Percentiles rank a stretch among this genome's conserved stretches.
These are phyloP conservation scores for Podaxis sp. DNA, from an alignment of 768 basidiomycete genomes.

Conservation along the genomic window DNA sequence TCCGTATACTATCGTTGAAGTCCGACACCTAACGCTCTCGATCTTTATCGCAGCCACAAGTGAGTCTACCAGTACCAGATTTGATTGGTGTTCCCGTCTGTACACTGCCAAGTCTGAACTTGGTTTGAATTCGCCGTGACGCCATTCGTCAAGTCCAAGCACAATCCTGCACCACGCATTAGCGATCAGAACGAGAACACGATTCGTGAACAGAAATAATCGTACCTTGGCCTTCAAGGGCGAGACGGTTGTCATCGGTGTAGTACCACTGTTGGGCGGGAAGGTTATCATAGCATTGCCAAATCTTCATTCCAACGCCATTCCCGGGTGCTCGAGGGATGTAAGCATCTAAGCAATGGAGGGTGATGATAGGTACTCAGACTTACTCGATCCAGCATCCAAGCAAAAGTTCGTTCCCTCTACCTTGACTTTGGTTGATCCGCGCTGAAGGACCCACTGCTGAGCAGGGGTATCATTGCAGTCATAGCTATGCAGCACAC, in stretches of 20 bases:
- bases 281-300: slow-evolving; percentile 31
- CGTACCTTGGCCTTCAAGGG: slow-evolving; percentile 27
- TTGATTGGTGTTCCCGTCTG: slow-evolving; percentile 28
- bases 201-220: background rate
- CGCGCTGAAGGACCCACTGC: slow-evolving; percentile 21
- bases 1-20: too few species aligned
- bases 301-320: slow-evolving; percentile 25
- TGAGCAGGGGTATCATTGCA: slow-evolving; percentile 25
- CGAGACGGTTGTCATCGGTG: slow-evolving; percentile 29
- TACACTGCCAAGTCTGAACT: slow-evolving; percentile 34
- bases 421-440: slow-evolving; percentile 20
- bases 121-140: slow-evolving; percentile 27
- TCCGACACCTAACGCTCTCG: too few species aligned
- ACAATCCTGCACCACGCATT: slow-evolving; percentile 21
- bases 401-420: slow-evolving; percentile 25
- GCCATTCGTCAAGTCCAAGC: slow-evolving; percentile 31
- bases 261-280: slow-evolving; percentile 36
- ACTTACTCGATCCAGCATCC: slow-evolving; percentile 21
- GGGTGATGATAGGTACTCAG: too few species aligned
- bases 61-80: slow-evolving; percentile 21
- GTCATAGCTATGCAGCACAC: slow-evolving; percentile 20
- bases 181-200: background rate
- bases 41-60: background rate
- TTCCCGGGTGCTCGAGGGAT: slow-evolving; percentile 20
- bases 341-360: background rate